Evolutionary conservation across 345 rosid species (phyloP).

Genomic region (Stellera chamaejasme): DNA sequence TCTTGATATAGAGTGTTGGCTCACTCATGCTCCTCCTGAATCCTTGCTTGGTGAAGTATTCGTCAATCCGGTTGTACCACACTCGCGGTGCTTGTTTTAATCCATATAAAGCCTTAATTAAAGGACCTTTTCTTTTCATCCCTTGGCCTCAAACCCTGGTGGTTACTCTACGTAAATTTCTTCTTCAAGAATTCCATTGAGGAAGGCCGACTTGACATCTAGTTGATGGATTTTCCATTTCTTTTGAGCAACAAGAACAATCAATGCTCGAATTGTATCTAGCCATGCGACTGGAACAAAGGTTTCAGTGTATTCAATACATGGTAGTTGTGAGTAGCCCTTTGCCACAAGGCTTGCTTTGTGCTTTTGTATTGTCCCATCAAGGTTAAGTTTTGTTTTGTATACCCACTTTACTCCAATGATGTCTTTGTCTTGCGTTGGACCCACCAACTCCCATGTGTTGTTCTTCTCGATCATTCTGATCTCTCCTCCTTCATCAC

Average conservation of each 20-base stretch:
- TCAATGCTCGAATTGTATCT: neutral
- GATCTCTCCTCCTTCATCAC: neutral
- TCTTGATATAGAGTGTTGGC: neutral
- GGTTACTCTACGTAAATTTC: neutral
- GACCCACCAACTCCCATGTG: no score
- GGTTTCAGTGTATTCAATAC: neutral
- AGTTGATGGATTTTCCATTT: neutral
- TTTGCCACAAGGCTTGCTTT: neutral
- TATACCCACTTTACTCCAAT: neutral
- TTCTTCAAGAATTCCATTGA: neutral
- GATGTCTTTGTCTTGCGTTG: neutral
- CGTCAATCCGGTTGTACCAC: neutral
- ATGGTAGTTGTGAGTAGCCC: neutral
- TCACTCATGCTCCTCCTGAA: constrained; percentile 1
- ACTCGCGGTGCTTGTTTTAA: neutral
- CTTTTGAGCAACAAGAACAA: neutral
- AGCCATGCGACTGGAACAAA: neutral
- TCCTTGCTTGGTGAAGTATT: neutral
- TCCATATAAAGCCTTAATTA: neutral
- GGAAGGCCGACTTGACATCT: neutral
- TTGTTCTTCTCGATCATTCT: neutral
- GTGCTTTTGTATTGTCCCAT: neutral
- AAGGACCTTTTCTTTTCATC: neutral
- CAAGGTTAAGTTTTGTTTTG: neutral
- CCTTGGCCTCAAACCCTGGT: neutral